Evolutionary conservation across 805 yeast species (phyloP).

Genomic region (Yarrowia sp.): DNA sequence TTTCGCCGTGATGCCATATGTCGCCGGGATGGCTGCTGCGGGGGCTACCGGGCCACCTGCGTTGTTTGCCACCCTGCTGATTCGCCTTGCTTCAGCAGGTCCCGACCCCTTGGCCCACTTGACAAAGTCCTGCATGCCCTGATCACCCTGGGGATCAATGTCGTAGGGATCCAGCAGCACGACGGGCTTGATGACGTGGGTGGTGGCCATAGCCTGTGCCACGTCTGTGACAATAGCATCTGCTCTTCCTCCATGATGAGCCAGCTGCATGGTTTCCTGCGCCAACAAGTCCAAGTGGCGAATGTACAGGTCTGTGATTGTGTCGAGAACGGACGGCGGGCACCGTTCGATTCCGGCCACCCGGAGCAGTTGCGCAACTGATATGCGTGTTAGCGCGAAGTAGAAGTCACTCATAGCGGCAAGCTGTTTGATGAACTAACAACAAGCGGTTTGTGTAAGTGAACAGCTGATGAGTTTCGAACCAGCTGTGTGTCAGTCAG

Average conservation of each 20-base stretch:
- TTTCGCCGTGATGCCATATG: constrained; percentile 20
- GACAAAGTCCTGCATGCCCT: constrained; percentile 52
- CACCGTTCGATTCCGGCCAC: constrained; percentile 83
- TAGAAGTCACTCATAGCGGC: constrained; percentile 43
- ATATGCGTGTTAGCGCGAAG: constrained; percentile 48
- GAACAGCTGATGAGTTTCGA: too few relatives aligned
- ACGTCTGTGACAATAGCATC: constrained; percentile 63
- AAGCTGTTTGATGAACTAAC: too few relatives aligned
- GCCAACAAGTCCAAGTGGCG: constrained; percentile 59
- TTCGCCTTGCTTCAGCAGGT: constrained; percentile 45
- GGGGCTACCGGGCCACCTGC: background rate
- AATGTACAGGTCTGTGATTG: constrained; percentile 72
- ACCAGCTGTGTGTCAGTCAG: background rate
- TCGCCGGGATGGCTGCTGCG: constrained; percentile 9
- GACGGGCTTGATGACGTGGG: constrained; percentile 61
- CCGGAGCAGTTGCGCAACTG: constrained; percentile 59
- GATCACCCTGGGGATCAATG: constrained; percentile 45
- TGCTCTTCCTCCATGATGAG: constrained; percentile 49
- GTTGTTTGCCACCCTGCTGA: constrained; percentile 28
- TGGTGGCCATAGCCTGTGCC: constrained; percentile 62
- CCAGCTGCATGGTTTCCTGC: constrained; percentile 49
- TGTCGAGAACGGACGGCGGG: constrained; percentile 66
- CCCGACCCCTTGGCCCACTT: constrained; percentile 55
- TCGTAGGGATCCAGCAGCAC: constrained; percentile 55
- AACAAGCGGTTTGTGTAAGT: too few relatives aligned